Evolutionary conservation across 208 protist genomes (phyloP), one percentile per base, ranked within the genome.

Genomic region (Leishmania martiniquensis): DNA sequence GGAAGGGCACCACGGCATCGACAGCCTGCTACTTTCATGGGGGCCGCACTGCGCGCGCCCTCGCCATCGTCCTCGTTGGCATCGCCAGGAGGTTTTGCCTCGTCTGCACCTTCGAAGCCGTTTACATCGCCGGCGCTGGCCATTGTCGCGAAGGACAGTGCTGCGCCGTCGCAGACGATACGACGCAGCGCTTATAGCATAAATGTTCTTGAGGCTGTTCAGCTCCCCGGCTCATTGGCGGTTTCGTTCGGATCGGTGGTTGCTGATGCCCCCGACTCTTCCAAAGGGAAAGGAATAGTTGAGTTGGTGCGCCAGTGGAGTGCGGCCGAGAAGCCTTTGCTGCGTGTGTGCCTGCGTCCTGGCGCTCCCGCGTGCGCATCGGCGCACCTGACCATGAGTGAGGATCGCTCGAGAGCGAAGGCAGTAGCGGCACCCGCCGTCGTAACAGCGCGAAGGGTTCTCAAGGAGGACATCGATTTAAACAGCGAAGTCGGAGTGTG

Each of bases 401-500:
- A 32, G 67, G 71, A 22, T 59, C 32, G 54, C 15, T 12, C 54
- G 7, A 34, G 9, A 45, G 20, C 39, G 68, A 70, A 6, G 12
- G 37, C 49, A 29, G 52, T 44, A 63, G 65, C 29, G n/a, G 51
- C 15, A 25, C 6, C 22, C 4, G 55, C 54, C n/a, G 9, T 62
- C 4, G 15, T 60, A 42, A 20, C 81, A 37, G 25, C 69, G n/a
- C 79, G 81, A 1, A 75, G 39, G 29, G 76, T 96, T n/a, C 79
- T 93, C 12, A 86, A 86, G 52, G 72, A 81, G 32, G 89, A 95
- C 4, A 79, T 95, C n/a, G 89, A 95, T 32, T 55, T 70, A 22
- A 90, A 95, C 69, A 67, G 52, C 34, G 84, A 87, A 51, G 74
- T 73, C 9, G 93, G 91, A 15, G 91, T 95, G 34, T 97, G 90